Base-by-base conservation (phyloP, 129 eudicot genomes). In the Artemisia annua region DNA sequence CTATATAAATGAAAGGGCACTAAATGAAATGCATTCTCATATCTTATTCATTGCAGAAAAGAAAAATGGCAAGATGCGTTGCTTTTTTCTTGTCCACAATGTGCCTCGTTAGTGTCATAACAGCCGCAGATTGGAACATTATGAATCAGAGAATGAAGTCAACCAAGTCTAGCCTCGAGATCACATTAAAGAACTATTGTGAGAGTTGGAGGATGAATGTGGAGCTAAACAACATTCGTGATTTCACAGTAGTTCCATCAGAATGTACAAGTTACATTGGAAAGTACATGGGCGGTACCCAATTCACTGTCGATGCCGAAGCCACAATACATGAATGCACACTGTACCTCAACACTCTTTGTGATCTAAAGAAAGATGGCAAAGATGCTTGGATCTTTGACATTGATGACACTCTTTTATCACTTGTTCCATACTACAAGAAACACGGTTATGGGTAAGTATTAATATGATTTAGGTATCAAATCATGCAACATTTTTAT, bases 171-270 rank as follows among this genome's bases (percentile, higher is more conserved):
- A 81, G 89, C 1, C 73, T 85, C 3, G 63, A 83, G 26, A 83
- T 88, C 67, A 74, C 79, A 26, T 57, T 84, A 66, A 88, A 84
- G 74, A 89, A 86, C 63, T 89, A 82, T 19, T 86, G 89, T 11
- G 96, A 89, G 87, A 76, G 87, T 54, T 89, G 89, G 96, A 84
- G 91, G 66, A 84, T 84, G 81, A 86, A 89, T 63, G 91, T 84
- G 2, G 91, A 89, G 78, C 76, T 89, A 13, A 82, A 82, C 85
- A 89, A 89, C 78, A 80, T 86, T 18, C 67, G 75, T 3, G 89
- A 65, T 13, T 86, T 82, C 66, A 61, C 84, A 1, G 83, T 82
- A 13, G 89, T 89, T 48, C 96, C 96, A 43, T 70, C 84, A 0
- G 89, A 89, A 71, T 89, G 91, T 49, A 79, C 79, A 2, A 64